These are phyloP conservation scores for Flaveria ramosissima DNA, from an alignment of 129 eudicot species.

Conservation along the genomic window DNA sequence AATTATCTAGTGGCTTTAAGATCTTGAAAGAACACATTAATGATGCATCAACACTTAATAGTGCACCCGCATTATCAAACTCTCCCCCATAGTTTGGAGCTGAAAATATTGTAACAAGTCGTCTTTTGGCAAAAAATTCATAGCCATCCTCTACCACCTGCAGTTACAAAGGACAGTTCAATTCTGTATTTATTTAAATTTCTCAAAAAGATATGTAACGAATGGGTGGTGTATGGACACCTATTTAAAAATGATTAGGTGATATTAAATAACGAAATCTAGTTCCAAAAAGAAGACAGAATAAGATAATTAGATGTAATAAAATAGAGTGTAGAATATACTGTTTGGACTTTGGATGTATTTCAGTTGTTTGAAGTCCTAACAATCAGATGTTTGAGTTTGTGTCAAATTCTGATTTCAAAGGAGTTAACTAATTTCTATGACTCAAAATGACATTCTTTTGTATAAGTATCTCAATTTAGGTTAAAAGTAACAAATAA, in stretches of 20 bases:
- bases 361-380: not conserved
- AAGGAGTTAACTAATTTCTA: not conserved
- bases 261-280: slow-evolving; percentile 1
- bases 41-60: slow-evolving; percentile 67
- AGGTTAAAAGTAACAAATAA: not conserved
- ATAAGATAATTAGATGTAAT: not conserved
- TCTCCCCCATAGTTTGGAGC: slow-evolving; percentile 95
- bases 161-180: slow-evolving; percentile 8
- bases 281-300: not conserved
- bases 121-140: slow-evolving; percentile 77
- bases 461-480: not conserved
- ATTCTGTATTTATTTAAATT: not conserved
- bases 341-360: not conserved
- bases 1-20: slow-evolving; percentile 49
- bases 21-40: slow-evolving; percentile 82
- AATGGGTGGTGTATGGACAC: not conserved
- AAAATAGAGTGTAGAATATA: not conserved
- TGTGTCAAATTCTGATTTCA: not conserved
- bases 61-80: slow-evolving; percentile 86
- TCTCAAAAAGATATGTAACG: not conserved
- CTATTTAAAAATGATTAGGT: not conserved
- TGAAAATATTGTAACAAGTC: slow-evolving; percentile 76
- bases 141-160: slow-evolving; percentile 94
- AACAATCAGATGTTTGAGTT: not conserved
- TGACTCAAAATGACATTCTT: not conserved